phyloP scores from a whole-genome alignment of 2,329 filamentous ascomycete genomes.

The Pezicula neosporulosa region DNA sequence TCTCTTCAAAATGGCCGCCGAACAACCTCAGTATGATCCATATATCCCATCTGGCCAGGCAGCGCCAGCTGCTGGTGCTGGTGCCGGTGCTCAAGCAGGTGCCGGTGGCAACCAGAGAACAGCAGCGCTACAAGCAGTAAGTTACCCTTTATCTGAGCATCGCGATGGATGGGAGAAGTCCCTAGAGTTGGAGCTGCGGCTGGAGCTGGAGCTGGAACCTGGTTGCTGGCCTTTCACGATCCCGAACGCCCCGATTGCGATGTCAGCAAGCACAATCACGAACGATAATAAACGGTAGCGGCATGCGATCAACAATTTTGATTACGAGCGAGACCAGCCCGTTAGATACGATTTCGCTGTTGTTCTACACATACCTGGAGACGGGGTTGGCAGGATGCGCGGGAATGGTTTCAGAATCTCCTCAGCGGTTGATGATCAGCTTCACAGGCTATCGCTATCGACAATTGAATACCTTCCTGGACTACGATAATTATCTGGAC shows the following conservation, averaged over 20 bases:
- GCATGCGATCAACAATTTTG: too few relatives aligned
- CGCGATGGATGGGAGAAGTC: conserved; percentile 8
- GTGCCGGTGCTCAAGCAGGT: conserved; percentile 31
- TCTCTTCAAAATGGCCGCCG: conserved; percentile 22
- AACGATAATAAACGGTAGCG: too few relatives aligned
- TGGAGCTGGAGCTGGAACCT: not conserved
- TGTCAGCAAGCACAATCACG: not conserved
- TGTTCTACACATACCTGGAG: too few relatives aligned
- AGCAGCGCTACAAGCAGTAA: conserved; percentile 79
- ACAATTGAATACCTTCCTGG: not conserved
- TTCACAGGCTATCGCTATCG: not conserved
- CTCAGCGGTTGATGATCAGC: not conserved
- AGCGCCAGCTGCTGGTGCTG: conserved; percentile 17
- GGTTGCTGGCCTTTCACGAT: not conserved
- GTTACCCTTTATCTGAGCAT: conserved; percentile 35
- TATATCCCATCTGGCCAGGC: conserved; percentile 25
- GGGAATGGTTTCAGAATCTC: conserved; percentile 15
- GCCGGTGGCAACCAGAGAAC: conserved; percentile 55
- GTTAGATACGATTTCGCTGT: too few relatives aligned
- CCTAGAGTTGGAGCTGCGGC: conserved; percentile 14
- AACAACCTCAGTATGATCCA: conserved; percentile 27
- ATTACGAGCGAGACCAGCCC: too few relatives aligned
- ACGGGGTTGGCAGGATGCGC: conserved; percentile 2
- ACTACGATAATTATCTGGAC: not conserved
- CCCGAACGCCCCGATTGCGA: not conserved